phyloP scores from a whole-genome alignment of 139 green algal genomes.

The Desmodesmus armatus region DNA sequence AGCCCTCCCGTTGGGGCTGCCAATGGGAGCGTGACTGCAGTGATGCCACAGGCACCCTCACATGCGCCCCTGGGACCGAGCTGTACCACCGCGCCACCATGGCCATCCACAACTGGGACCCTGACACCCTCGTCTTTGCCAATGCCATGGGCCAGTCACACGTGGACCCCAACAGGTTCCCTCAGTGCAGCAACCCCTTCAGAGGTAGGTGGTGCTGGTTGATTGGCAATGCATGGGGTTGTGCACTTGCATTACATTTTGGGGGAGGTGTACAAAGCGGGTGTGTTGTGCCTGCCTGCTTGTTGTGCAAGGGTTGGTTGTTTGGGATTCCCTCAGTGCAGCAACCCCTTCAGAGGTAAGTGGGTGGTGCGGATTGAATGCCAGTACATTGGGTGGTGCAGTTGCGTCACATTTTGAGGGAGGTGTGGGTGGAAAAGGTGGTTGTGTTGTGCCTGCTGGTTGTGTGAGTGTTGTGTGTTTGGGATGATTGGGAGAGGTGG shows the following conservation, averaged over 20 bases:
- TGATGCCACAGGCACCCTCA: neutral
- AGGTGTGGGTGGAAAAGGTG: no score
- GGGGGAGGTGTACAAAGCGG: no score
- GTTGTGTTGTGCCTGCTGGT: no score
- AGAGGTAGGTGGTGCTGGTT: neutral
- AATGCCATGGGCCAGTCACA: constrained; percentile 16
- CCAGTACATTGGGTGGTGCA: no score
- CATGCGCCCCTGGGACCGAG: neutral
- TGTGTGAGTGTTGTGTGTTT: no score
- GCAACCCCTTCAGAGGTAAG: no score
- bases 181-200: neutral
- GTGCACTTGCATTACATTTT: neutral
- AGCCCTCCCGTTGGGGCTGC: constrained; percentile 43
- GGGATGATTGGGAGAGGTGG: no score
- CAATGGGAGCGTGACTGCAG: constrained; percentile 22
- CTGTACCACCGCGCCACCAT: neutral
- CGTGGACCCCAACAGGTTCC: neutral
- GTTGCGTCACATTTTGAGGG: no score
- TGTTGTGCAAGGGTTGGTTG: no score
- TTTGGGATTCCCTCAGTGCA: no score
- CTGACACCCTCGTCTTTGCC: neutral
- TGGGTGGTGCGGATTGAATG: no score
- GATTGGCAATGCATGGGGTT: neutral
- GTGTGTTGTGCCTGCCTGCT: no score
- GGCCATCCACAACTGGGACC: neutral